A percentile compares a stretch with the other conserved stretches of the same genome.
Conservation (phyloP, 768 basidiomycete species). For the Suillus fuscotomentosus region DNA sequence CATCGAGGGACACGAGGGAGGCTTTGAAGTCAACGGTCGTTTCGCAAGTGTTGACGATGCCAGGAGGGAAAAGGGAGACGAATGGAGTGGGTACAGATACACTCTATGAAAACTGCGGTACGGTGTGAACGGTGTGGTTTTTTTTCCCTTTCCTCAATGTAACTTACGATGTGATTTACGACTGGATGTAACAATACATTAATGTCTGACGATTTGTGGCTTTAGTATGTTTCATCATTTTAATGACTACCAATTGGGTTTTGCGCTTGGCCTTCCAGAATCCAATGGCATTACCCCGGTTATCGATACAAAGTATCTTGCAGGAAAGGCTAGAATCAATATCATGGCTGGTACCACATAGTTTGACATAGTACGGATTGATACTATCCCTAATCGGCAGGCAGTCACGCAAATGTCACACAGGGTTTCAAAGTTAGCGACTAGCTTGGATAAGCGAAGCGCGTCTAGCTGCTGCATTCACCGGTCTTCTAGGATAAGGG, state of each 20-base stretch:
- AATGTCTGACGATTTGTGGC: not conserved
- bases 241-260: not conserved
- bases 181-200: not conserved
- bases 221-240: no score
- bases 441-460: no score
- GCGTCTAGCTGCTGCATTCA: no score
- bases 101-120: conserved; percentile 37
- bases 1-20: conserved; percentile 40
- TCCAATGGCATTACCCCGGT: not conserved
- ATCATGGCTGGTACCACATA: not conserved
- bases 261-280: not conserved
- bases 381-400: no score
- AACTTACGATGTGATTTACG: not conserved
- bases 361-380: no score
- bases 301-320: not conserved
- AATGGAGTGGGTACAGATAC: conserved; percentile 77
- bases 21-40: conserved; percentile 51
- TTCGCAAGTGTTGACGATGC: conserved; percentile 62
- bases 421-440: no score
- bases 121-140: not conserved
- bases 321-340: not conserved
- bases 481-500: no score
- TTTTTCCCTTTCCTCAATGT: not conserved
- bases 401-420: no score
- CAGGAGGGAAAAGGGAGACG: conserved; percentile 67